Evolutionary conservation across 2,329 filamentous ascomycete genomes (phyloP), one percentile per base, ranked within the genome.

Genomic region (Arthroderma sp.): DNA sequence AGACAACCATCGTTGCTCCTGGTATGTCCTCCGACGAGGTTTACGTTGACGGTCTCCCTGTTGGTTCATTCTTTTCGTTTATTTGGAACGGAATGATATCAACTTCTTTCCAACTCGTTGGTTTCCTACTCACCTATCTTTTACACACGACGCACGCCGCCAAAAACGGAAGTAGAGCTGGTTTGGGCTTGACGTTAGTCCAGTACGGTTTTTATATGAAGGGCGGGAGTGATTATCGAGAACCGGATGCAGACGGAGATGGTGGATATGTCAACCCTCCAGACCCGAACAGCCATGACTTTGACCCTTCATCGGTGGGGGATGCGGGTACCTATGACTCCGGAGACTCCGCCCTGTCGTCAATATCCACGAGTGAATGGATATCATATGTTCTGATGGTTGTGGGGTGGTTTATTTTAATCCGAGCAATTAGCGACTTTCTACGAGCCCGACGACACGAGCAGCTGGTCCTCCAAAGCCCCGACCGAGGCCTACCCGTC

Each of bases 151-250:
- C 89, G 5, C 91, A 98, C 64, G 91, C 91, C 4, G 91, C 91
- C 56, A 98, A 98, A 69, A 94, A 98, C 61, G 91, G 91, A 41
- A 94, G 88, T 38, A 83, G 86, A 57, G 88, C 89, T 42, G 91
- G 91, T 44, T 80, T 98, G 42, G 91, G 91, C 49, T 85, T 98
- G 54, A 95, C 88, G 0, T 75, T 98, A 7, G 87, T 98, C 40
- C 89, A 96, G 62, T 96, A 93, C 58, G 91, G 91, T 30, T 96
- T 98, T 65, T 87, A 86, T 55, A 93, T 96, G 85, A 91, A 87
- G 60, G 65, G 63, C 44, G 67, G 69, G 15, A 55, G 60, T 47
- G 68, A 67, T 3, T 59, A 29, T 31, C 31, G 61, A 7, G 42
- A 44, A 30, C 39, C 51, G 11, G 58, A 60, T 8, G 68, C 74